Percentiles rank a stretch among this genome's conserved stretches.
These are phyloP conservation scores for Backusella luteola DNA, from an alignment of 192 early-diverging fungal genomes.

Conservation along the genomic window DNA sequence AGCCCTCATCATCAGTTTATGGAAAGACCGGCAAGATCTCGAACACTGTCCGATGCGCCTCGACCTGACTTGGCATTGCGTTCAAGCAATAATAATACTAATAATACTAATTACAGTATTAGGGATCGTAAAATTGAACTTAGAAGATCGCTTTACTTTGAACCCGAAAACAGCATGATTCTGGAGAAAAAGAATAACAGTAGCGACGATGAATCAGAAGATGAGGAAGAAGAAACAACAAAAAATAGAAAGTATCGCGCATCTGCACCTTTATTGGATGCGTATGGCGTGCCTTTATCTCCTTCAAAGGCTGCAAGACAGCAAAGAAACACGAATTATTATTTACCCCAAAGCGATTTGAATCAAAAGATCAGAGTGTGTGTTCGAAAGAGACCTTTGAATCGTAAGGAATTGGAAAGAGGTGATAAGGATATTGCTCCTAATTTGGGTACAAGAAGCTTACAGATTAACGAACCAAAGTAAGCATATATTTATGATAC, in stretches of 20 bases:
- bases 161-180: not conserved
- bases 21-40: not conserved
- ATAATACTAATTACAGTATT: not conserved
- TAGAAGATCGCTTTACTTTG: constrained; percentile 18
- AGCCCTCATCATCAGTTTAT: not conserved
- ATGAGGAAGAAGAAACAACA: constrained; percentile 4
- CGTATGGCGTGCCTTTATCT: constrained; percentile 65
- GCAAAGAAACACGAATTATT: not conserved
- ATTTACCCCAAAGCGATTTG: constrained; percentile 47
- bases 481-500: constrained; percentile 34
- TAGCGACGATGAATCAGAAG: constrained; percentile 14
- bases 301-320: not conserved
- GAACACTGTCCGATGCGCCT: constrained; percentile 23
- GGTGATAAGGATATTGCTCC: constrained; percentile 84
- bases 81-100: not conserved
- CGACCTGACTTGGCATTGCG: constrained; percentile 14
- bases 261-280: constrained; percentile 58
- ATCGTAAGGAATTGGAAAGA: constrained; percentile 74
- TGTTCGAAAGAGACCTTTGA: constrained; percentile 93
- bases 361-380: constrained; percentile 93
- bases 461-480: constrained; percentile 93
- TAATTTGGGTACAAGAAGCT: constrained; percentile 58
- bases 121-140: constrained; percentile 18
- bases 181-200: not conserved
- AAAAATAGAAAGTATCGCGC: constrained; percentile 25